These are phyloP conservation scores for Chaetomium cochliodes DNA, from an alignment of 495 filamentous ascomycete species.

Conservation along the genomic window DNA sequence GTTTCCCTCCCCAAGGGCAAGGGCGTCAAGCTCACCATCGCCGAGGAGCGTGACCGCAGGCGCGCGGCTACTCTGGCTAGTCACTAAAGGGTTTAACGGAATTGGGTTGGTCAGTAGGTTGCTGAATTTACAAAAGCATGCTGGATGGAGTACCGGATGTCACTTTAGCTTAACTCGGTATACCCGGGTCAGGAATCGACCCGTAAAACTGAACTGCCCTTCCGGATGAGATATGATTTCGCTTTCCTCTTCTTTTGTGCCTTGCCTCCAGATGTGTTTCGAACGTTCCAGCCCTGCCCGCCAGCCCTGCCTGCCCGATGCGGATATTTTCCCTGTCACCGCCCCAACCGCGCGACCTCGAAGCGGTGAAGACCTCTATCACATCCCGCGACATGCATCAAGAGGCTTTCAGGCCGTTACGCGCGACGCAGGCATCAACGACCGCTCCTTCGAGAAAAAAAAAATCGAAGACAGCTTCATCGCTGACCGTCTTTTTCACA, in stretches of 20 bases:
- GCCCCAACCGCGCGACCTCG: background rate
- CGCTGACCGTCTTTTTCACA: too few relatives aligned
- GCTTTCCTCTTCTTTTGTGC: background rate
- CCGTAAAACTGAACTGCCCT: conserved; percentile 31
- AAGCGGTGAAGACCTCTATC: conserved; percentile 4
- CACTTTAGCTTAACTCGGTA: conserved; percentile 33
- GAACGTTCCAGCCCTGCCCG: background rate
- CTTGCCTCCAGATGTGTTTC: background rate
- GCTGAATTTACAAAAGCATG: conserved; percentile 35
- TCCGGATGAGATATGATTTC: conserved; percentile 25
- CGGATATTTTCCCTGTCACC: background rate
- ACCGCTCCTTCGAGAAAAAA: too few relatives aligned
- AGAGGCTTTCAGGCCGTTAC: background rate
- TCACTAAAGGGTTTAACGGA: conserved; percentile 42
- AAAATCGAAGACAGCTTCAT: too few relatives aligned
- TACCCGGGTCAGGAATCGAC: conserved; percentile 27
- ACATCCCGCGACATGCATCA: background rate
- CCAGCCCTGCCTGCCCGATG: background rate
- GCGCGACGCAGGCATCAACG: background rate
- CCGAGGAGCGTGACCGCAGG: conserved; percentile 95
- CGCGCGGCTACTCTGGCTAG: conserved; percentile 73
- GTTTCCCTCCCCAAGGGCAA: conserved; percentile 98
- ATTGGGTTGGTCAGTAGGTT: conserved; percentile 30
- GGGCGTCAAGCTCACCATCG: conserved; percentile 98
- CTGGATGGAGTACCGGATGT: conserved; percentile 39